Base-by-base conservation (phyloP, 305 asterid species). In the Salvia sclarea region DNA sequence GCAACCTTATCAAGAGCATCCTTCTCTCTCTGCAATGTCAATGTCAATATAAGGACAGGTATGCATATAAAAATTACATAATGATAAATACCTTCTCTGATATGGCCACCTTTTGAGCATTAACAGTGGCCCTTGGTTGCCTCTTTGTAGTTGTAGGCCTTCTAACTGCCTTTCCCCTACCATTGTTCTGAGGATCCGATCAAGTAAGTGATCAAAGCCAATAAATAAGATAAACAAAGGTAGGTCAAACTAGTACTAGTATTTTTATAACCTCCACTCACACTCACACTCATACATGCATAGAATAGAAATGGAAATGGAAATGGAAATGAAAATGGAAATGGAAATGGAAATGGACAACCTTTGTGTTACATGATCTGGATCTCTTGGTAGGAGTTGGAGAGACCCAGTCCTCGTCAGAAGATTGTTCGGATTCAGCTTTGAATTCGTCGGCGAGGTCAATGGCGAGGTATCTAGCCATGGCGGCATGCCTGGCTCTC, bases 31-130 rank as follows among this genome's bases (percentile, higher is more conserved):
- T 30, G 35, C 35, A 22, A 83, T 40, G 54, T 49, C 60, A 48
- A 7, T 18, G 11, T 1, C 0, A 14, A 18, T 8, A 8, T 49
- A 49, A 1, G 16, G 10, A 0, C 5, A 7, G 2, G 17, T 9
- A 48, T 18, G 9, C 5, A 30, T 5, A 4, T 44, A 44, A 5
- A 40, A 48, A 55, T 25, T 25, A 31, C 55, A n/a, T n/a, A n/a
- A n/a, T n/a, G n/a, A n/a, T n/a, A n/a, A 59, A 56, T 40, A 87
- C 95, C 85, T 87, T 80, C 38, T 88, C 87, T 64, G 81, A 90
- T 78, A 82, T 86, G 35, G 84, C 85, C 18, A 85, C 82, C 71
- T 85, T 78, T 8, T 81, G 72, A 58, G 80, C 87, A 70, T 80
- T 80, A 45, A 67, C 82, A 48, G 76, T 84, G 43, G 86, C 84